Percentiles rank a stretch among this genome's conserved stretches.
These are phyloP conservation scores for Suillus sp. DNA, from an alignment of 768 basidiomycete species.

Conservation along the genomic window DNA sequence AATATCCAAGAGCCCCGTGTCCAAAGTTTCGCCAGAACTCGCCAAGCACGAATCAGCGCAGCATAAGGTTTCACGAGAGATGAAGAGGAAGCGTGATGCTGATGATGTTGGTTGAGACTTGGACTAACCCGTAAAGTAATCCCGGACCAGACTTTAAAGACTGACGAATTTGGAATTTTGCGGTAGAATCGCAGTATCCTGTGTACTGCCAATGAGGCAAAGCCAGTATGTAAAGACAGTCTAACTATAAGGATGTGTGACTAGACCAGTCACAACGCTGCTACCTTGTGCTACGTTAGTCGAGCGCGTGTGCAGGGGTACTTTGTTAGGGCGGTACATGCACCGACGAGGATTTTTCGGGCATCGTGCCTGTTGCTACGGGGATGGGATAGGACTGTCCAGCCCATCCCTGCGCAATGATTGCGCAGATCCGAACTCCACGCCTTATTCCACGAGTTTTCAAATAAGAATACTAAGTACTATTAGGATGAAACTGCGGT, in stretches of 20 bases:
- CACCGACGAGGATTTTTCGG: background rate
- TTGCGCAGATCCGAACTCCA: background rate
- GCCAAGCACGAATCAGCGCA: slow-evolving; percentile 92
- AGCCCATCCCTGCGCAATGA: too few relatives aligned
- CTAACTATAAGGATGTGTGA: background rate
- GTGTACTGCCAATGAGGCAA: background rate
- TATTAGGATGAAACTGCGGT: too few relatives aligned
- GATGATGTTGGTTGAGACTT: slow-evolving; percentile 62
- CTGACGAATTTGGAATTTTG: background rate
- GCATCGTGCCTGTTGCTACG: background rate
- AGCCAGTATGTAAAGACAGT: background rate
- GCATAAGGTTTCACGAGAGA: slow-evolving; percentile 88
- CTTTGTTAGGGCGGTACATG: background rate
- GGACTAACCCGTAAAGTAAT: background rate
- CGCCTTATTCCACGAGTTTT: background rate
- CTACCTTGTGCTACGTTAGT: background rate
- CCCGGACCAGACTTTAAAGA: background rate
- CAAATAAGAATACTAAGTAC: too few relatives aligned
- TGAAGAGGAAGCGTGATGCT: slow-evolving; percentile 90
- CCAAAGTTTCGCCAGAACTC: slow-evolving; percentile 84
- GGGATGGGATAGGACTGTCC: background rate
- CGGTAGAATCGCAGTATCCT: too few relatives aligned
- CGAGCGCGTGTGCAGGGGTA: background rate
- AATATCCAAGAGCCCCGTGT: slow-evolving; percentile 92
- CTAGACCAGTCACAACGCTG: too few relatives aligned